A percentile compares a stretch with the other conserved stretches of the same genome.
Conservation (phyloP, 2,329 filamentous ascomycete species). For the Alternaria brassicicola region DNA sequence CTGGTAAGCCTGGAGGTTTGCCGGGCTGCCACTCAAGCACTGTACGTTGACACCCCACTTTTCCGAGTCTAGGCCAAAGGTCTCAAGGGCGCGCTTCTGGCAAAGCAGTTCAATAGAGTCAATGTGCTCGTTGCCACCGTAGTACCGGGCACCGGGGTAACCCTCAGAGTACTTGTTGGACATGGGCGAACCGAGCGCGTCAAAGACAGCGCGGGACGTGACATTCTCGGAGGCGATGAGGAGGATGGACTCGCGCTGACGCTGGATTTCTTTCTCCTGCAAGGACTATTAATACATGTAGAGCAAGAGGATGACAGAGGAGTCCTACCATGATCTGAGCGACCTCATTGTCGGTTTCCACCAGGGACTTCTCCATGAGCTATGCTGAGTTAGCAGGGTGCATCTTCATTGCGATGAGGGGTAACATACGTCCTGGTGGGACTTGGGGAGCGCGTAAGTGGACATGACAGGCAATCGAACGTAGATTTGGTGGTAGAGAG, state of each 20-base stretch:
- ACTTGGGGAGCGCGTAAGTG: conserved; percentile 68
- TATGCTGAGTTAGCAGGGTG: conserved; percentile 55
- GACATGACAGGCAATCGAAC: conserved; percentile 35
- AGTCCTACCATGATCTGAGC: conserved; percentile 90
- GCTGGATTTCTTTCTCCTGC: conserved; percentile 89
- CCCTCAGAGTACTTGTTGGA: conserved; percentile 98
- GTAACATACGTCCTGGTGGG: conserved; percentile 67
- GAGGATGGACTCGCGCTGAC: conserved; percentile 97
- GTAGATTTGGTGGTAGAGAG: conserved; percentile 13
- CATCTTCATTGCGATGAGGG: conserved; percentile 23
- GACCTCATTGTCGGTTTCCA: conserved; percentile 92
- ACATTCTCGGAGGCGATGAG: conserved; percentile 50
- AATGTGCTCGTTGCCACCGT: conserved; percentile 96
- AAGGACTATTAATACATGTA: conserved; percentile 21
- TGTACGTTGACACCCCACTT: conserved; percentile 99
- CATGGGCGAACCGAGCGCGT: conserved; percentile 59
- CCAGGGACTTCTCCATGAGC: conserved; percentile 95
- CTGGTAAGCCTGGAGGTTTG: conserved; percentile 98
- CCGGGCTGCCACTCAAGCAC: conserved; percentile 81
- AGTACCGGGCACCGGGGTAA: conserved; percentile 94
- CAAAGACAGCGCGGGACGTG: conserved; percentile 48
- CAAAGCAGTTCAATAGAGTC: conserved; percentile 88
- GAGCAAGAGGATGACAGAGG: not conserved
- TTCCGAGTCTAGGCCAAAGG: conserved; percentile 80
- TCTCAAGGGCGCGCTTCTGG: conserved; percentile 85